A percentile compares a stretch with the other conserved stretches of the same genome.
Evolutionary conservation across 1,139 yeast genomes (phyloP).

Genomic region (Geotrichum histeridarum): DNA sequence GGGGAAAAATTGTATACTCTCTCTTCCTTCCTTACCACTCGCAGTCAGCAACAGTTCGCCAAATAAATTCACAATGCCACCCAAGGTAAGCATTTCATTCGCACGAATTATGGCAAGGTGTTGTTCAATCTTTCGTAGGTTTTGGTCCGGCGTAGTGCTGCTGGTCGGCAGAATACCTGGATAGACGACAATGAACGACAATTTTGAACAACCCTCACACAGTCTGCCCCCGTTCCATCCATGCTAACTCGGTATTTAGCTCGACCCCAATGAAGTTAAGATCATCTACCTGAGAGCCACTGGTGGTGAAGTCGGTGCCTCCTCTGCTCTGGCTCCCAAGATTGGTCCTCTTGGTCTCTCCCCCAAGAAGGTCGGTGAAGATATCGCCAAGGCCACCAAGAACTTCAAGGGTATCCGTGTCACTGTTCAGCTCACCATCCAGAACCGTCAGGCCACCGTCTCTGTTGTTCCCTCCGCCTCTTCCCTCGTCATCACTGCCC

Average conservation of each 20-base stretch:
- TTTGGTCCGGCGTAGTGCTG: no score
- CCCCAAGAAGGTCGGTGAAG: constrained; percentile 99
- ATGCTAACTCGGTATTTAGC: constrained; percentile 38
- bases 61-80: constrained; percentile 21
- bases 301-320: constrained; percentile 99
- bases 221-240: no score
- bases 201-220: no score
- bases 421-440: constrained; percentile 96
- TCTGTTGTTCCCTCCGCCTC: constrained; percentile 99
- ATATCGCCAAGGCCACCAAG: constrained; percentile 99
- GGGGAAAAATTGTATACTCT: neutral
- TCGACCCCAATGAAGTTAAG: constrained; percentile 98
- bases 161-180: no score
- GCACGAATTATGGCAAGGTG: neutral
- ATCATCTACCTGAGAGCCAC: constrained; percentile 99
- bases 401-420: constrained; percentile 98
- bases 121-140: no score
- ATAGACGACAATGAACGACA: no score
- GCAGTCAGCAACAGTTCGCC: constrained; percentile 16
- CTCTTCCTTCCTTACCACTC: constrained; percentile 14
- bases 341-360: constrained; percentile 99
- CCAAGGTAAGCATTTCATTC: constrained; percentile 18
- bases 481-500: constrained; percentile 96
- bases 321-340: constrained; percentile 99
- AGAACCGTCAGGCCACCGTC: constrained; percentile 99